These are phyloP conservation scores for Suillus subluteus DNA, from an alignment of 768 basidiomycete species.

Conservation along the genomic window DNA sequence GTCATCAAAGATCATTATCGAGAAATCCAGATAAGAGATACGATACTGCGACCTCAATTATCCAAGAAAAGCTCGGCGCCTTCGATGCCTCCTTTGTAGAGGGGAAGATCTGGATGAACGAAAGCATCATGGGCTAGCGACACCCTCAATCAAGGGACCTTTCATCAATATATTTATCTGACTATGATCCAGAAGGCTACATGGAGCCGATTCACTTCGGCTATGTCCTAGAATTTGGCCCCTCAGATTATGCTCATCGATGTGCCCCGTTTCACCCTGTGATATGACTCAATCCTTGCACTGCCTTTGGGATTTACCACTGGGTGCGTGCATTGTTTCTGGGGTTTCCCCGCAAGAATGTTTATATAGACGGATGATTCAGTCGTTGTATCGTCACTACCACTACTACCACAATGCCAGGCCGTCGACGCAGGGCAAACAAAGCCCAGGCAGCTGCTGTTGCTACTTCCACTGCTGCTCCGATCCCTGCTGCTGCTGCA, in stretches of 20 bases:
- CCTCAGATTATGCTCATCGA: no score
- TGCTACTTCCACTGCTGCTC: slow-evolving; percentile 10
- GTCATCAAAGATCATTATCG: no score
- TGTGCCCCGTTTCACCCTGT: no score
- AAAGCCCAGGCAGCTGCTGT: background rate
- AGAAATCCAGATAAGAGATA: slow-evolving; percentile 2
- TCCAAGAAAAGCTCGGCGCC: slow-evolving; percentile 77
- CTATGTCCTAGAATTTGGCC: no score
- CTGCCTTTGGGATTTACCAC: no score
- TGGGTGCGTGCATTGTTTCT: background rate
- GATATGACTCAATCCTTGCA: no score
- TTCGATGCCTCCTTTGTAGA: slow-evolving; percentile 60
- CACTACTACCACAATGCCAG: background rate
- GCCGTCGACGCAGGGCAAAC: background rate
- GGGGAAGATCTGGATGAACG: slow-evolving; percentile 71
- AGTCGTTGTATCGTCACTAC: background rate
- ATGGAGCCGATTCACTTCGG: no score
- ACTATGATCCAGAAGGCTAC: no score
- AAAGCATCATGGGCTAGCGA: slow-evolving; percentile 72
- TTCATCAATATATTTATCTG: no score
- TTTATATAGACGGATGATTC: background rate
- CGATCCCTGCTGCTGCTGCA: no score
- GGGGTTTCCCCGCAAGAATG: background rate
- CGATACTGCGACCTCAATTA: slow-evolving; percentile 29
- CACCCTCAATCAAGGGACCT: slow-evolving; percentile 53